These are phyloP conservation scores for Graphiopsis chlorocephala DNA, from an alignment of 2,329 filamentous ascomycete genomes.

Conservation along the genomic window DNA sequence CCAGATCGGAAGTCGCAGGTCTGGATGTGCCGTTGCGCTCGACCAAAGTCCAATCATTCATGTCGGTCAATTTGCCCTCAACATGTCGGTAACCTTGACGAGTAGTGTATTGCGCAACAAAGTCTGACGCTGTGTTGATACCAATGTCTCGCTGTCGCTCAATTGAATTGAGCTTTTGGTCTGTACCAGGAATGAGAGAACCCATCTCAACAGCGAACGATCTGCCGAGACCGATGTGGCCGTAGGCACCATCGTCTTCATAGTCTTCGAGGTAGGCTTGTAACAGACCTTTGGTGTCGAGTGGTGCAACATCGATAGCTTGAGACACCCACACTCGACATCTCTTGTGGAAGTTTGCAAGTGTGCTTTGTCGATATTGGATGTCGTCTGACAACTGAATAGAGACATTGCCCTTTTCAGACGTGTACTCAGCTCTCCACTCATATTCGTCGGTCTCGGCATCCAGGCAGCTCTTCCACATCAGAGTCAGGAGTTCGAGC, in stretches of 20 bases:
- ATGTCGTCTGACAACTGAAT: conserved; percentile 95
- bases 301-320: conserved; percentile 78
- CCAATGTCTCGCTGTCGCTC: conserved; percentile 69
- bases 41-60: conserved; percentile 32
- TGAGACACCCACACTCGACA: conserved; percentile 77
- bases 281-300: conserved; percentile 91
- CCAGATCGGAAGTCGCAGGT: neutral
- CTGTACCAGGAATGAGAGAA: conserved; percentile 76
- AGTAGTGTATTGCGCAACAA: conserved; percentile 94
- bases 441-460: conserved; percentile 92
- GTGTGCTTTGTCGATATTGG: conserved; percentile 71
- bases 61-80: conserved; percentile 51
- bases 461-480: conserved; percentile 94
- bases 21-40: conserved; percentile 27
- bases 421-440: conserved; percentile 77
- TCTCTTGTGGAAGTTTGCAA: conserved; percentile 72
- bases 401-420: conserved; percentile 71
- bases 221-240: conserved; percentile 85
- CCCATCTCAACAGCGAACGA: conserved; percentile 95
- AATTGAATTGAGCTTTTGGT: conserved; percentile 80
- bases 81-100: conserved; percentile 92
- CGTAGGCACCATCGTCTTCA: conserved; percentile 85
- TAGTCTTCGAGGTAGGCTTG: conserved; percentile 97
- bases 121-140: conserved; percentile 91
- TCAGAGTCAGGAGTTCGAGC: conserved; percentile 83